Evolutionary conservation across 805 yeast genomes (phyloP).

Genomic region (Starmerella stigmatis): DNA sequence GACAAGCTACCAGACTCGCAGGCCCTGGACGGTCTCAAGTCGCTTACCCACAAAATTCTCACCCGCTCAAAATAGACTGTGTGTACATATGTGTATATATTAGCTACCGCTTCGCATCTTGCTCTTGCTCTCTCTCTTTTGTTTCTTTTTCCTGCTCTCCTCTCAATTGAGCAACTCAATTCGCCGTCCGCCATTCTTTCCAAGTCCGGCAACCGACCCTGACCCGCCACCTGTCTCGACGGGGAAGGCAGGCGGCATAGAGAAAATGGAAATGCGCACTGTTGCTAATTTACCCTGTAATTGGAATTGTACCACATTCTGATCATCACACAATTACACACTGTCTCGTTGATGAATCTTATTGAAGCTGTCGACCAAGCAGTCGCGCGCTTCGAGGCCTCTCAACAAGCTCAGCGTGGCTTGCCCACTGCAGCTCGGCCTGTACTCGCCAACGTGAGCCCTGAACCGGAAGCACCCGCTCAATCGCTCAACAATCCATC

Average conservation of each 20-base stretch:
- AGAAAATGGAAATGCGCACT: too few species aligned
- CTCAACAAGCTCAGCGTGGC: too few species aligned
- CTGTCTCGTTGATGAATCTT: too few species aligned
- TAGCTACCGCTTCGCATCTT: background rate
- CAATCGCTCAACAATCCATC: background rate
- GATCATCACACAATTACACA: too few species aligned
- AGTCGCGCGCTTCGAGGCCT: background rate
- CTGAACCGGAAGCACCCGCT: background rate
- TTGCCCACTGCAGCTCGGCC: too few species aligned
- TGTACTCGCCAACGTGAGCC: background rate
- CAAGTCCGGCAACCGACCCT: background rate
- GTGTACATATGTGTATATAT: conserved; percentile 1
- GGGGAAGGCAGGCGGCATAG: background rate
- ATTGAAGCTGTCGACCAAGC: background rate
- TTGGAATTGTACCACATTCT: too few species aligned
- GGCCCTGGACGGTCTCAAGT: conserved; percentile 76
- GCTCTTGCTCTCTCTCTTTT: background rate
- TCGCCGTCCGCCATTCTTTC: too few species aligned
- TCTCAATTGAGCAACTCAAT: too few species aligned
- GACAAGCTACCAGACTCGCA: conserved; percentile 70
- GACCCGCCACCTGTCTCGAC: conserved; percentile 3
- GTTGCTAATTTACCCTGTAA: too few species aligned
- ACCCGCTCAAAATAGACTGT: conserved; percentile 58
- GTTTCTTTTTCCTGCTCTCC: too few species aligned
- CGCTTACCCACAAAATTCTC: conserved; percentile 70